Conservation (phyloP, 1,139 yeast genomes). For the Debaryomyces fabryi region DNA sequence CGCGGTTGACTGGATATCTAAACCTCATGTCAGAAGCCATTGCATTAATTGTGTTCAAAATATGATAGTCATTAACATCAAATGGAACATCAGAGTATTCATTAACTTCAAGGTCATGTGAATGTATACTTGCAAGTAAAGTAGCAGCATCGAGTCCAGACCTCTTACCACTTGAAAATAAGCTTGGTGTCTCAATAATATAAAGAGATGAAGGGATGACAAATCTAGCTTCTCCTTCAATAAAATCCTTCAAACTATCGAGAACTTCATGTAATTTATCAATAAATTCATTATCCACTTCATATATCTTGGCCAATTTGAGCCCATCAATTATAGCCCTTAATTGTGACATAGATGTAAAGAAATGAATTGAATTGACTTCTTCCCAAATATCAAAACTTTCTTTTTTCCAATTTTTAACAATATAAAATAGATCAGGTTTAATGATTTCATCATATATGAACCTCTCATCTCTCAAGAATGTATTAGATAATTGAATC, state of each 20-base stretch:
- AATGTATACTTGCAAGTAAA: slow-evolving; percentile 64
- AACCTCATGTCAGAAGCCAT: slow-evolving; percentile 68
- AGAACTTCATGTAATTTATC: slow-evolving; percentile 26
- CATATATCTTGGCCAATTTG: slow-evolving; percentile 39
- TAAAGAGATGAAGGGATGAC: slow-evolving; percentile 48
- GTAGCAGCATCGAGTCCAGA: slow-evolving; percentile 82
- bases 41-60: slow-evolving; percentile 60
- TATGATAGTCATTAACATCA: slow-evolving; percentile 54
- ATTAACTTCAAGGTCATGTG: slow-evolving; percentile 54
- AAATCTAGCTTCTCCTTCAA: slow-evolving; percentile 49
- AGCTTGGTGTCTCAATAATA: slow-evolving; percentile 69
- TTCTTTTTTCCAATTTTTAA: slow-evolving; percentile 59
- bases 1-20: slow-evolving; percentile 74
- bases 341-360: slow-evolving; percentile 74
- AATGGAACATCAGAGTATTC: slow-evolving; percentile 52
- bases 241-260: slow-evolving; percentile 37
- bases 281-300: slow-evolving; percentile 33
- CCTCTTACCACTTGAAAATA: slow-evolving; percentile 44
- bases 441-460: slow-evolving; percentile 58
- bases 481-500: slow-evolving; percentile 23
- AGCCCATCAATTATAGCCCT: slow-evolving; percentile 68
- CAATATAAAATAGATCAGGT: slow-evolving; percentile 71
- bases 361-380: slow-evolving; percentile 70
- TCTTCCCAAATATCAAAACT: slow-evolving; percentile 98
- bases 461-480: slow-evolving; percentile 27